Conservation (phyloP, 257 asterid species). For the Galeopsis tetrahit region DNA sequence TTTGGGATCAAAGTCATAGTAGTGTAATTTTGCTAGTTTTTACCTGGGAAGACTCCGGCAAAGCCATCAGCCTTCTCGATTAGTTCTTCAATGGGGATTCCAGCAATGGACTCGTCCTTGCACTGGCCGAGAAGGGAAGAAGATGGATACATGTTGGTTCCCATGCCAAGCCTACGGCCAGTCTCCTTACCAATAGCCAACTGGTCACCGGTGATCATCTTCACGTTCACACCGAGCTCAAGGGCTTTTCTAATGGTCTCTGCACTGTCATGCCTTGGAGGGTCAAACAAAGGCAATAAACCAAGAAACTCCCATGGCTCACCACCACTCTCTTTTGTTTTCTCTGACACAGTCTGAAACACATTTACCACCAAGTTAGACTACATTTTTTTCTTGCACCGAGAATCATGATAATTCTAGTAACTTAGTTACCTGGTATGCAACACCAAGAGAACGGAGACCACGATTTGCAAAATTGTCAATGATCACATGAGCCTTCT, state of each 20-base stretch:
- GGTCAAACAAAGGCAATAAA: constrained; percentile 83
- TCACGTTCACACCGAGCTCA: constrained; percentile 87
- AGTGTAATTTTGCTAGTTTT: neutral
- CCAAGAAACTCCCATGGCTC: constrained; percentile 86
- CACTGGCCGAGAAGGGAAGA: constrained; percentile 82
- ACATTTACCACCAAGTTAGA: neutral
- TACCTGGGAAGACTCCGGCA: constrained; percentile 97
- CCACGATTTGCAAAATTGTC: constrained; percentile 87
- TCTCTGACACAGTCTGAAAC: constrained; percentile 65
- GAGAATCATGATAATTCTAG: neutral
- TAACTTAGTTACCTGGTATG: constrained; percentile 62
- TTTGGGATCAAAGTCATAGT: no score
- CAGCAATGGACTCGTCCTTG: constrained; percentile 70
- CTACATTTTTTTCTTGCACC: neutral
- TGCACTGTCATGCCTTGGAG: constrained; percentile 95
- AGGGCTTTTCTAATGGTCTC: constrained; percentile 86
- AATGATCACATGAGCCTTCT: constrained; percentile 65
- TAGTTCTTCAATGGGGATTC: constrained; percentile 82
- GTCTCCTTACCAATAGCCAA: constrained; percentile 92
- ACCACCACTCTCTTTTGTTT: constrained; percentile 66
- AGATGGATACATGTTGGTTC: constrained; percentile 97
- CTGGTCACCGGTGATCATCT: constrained; percentile 96
- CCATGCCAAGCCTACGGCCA: constrained; percentile 93
- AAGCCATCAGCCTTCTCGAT: constrained; percentile 94
- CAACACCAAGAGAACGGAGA: constrained; percentile 85